phyloP scores from a whole-genome alignment of 2,329 filamentous ascomycete genomes.

The Atkinsonella texensis region DNA sequence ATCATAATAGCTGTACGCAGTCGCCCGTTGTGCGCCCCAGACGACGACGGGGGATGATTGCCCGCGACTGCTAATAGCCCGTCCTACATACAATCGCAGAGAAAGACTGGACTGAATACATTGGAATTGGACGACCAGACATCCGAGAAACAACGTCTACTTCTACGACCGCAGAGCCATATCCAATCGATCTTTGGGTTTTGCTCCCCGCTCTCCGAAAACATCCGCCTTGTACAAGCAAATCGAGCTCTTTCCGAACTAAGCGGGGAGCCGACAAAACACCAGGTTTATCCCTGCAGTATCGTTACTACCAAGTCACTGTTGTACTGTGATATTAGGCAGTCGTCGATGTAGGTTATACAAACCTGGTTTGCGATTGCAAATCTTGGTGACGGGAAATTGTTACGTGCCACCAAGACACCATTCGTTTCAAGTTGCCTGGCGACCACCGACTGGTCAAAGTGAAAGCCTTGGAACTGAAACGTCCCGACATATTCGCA shows the following conservation, averaged over 20 bases:
- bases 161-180: too few relatives aligned
- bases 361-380: background rate
- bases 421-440: background rate
- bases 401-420: background rate
- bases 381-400: background rate
- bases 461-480: background rate
- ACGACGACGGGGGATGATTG: background rate
- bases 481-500: background rate
- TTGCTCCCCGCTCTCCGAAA: too few relatives aligned
- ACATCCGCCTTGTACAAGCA: too few relatives aligned
- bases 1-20: background rate
- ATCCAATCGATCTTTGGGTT: too few relatives aligned
- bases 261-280: background rate
- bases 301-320: background rate
- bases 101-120: background rate
- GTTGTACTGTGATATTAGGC: background rate
- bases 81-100: background rate
- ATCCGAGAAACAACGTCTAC: too few relatives aligned
- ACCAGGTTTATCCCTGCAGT: background rate
- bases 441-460: background rate
- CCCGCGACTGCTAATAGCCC: background rate
- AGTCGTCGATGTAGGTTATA: background rate
- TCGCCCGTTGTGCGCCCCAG: slow-evolving; percentile 1
- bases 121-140: too few relatives aligned
- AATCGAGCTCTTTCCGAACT: too few relatives aligned